phyloP scores from a whole-genome alignment of 2,329 filamentous ascomycete species.

The Aureobasidium sp. region DNA sequence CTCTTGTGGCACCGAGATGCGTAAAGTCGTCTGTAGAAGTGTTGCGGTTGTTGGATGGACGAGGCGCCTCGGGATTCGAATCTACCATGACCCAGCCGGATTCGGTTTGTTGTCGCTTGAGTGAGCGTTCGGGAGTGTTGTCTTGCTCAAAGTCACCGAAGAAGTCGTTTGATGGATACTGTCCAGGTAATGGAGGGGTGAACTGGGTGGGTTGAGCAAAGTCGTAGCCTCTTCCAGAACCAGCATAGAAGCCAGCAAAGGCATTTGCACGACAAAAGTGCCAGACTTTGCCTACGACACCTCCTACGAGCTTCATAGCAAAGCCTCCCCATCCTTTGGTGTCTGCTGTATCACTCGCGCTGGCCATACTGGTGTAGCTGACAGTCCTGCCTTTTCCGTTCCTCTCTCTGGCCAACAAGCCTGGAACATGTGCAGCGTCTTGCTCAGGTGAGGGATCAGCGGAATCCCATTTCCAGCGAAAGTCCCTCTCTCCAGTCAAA shows the following conservation, averaged over 20 bases:
- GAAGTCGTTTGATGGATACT: slow-evolving; percentile 44
- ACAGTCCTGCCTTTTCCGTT: slow-evolving; percentile 21
- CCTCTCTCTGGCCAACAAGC: slow-evolving; percentile 23
- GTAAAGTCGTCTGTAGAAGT: neutral
- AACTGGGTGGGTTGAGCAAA: slow-evolving; percentile 30
- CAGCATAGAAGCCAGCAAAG: slow-evolving; percentile 80
- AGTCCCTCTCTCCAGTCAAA: slow-evolving; percentile 14
- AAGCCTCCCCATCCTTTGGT: slow-evolving; percentile 45
- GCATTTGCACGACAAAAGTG: slow-evolving; percentile 64
- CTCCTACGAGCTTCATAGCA: slow-evolving; percentile 55
- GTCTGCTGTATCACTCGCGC: neutral
- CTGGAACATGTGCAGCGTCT: slow-evolving; percentile 16
- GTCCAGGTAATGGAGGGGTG: slow-evolving; percentile 43
- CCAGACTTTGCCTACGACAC: slow-evolving; percentile 69
- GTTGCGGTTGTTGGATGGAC: slow-evolving; percentile 1
- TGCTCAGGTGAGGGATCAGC: neutral
- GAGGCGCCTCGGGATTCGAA: slow-evolving; percentile 4
- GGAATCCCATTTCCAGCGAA: slow-evolving; percentile 24
- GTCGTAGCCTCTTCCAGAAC: slow-evolving; percentile 65
- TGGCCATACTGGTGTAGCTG: slow-evolving; percentile 13
- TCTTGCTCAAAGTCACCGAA: slow-evolving; percentile 35
- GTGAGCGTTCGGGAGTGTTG: slow-evolving; percentile 33
- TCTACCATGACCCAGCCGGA: slow-evolving; percentile 42
- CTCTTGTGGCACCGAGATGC: slow-evolving; percentile 19
- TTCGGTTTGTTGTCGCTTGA: slow-evolving; percentile 41